Conservation (phyloP, 164 flowering plant genomes). For the Stephania japonica region DNA sequence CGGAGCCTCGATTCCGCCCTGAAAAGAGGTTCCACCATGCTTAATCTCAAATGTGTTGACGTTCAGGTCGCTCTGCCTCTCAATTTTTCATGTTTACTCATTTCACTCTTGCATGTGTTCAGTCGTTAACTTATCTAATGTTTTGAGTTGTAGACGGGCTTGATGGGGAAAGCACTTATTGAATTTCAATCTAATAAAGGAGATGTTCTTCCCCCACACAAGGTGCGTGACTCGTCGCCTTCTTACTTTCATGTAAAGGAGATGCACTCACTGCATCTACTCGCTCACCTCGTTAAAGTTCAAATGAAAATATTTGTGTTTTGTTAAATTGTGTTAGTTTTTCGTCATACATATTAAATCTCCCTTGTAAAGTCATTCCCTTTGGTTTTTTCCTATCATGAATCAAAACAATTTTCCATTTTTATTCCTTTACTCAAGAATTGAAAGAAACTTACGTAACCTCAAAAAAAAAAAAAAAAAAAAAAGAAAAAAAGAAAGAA, state of each 20-base stretch:
- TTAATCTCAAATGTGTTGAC: conserved; percentile 92
- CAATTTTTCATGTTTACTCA: not conserved
- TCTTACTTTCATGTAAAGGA: not conserved
- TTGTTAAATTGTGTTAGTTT: no score
- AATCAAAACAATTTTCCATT: no score
- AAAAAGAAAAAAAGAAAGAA: no score
- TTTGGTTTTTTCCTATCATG: no score
- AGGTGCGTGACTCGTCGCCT: conserved; percentile 34
- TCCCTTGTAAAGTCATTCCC: no score
- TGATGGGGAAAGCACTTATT: conserved; percentile 88
- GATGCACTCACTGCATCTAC: no score
- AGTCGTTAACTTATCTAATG: not conserved
- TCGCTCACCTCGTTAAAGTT: no score
- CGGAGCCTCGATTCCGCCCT: conserved; percentile 70
- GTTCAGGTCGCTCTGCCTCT: conserved; percentile 51
- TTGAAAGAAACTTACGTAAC: no score
- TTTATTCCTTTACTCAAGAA: no score
- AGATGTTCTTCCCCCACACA: conserved; percentile 97
- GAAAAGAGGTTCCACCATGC: conserved; percentile 70
- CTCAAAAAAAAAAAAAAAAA: no score
- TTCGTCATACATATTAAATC: no score
- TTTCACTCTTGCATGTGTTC: conserved; percentile 10
- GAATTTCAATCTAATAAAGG: conserved; percentile 96
- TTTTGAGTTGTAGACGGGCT: conserved; percentile 52
- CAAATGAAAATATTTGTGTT: no score